Conservation (phyloP, 208 protist species). For the Endotrypanum monterogeii region DNA sequence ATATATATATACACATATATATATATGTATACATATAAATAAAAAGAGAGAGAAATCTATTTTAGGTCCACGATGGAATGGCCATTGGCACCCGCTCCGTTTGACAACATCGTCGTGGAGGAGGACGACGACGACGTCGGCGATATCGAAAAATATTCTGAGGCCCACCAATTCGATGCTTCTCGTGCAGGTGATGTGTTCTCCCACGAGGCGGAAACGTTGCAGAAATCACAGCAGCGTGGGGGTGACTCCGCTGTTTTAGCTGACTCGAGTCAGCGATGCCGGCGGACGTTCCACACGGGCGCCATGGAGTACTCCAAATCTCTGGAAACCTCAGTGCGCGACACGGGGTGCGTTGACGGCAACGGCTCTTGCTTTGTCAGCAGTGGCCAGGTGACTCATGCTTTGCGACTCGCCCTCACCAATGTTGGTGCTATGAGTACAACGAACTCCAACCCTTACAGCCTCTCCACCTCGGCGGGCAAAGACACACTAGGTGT, state of each 20-base stretch:
- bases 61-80: slow-evolving; percentile 27
- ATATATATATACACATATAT: not conserved
- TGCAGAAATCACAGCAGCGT: slow-evolving; percentile 1
- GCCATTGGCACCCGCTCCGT: slow-evolving; percentile 16
- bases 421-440: not conserved
- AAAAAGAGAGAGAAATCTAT: not conserved
- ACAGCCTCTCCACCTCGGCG: not conserved
- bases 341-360: not conserved
- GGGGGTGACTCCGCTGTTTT: not conserved
- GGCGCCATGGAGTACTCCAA: not conserved
- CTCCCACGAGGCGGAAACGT: not conserved
- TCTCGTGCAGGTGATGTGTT: not conserved
- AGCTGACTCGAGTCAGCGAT: not conserved
- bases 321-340: not conserved
- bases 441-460: not conserved
- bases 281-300: not conserved
- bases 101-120: slow-evolving; percentile 31
- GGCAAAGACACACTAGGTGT: not conserved
- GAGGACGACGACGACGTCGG: slow-evolving; percentile 6
- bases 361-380: not conserved
- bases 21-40: not conserved
- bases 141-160: too few relatives aligned
- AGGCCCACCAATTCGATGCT: not conserved
- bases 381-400: not conserved
- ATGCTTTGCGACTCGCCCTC: slow-evolving; percentile 3